phyloP scores from a whole-genome alignment of 345 rosid genomes.

The Salix dunnii region DNA sequence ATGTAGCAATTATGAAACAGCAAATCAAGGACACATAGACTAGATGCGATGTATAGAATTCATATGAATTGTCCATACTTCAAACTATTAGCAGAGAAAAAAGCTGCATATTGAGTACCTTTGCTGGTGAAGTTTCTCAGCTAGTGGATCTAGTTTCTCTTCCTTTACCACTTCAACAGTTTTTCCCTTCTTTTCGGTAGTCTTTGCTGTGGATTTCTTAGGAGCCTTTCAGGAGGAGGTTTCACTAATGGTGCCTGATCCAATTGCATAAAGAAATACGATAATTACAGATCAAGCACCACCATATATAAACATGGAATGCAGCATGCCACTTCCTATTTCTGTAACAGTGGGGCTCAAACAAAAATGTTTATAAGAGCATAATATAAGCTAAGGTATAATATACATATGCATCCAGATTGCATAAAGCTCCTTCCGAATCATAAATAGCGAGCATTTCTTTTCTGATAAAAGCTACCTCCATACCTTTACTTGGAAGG shows the following conservation, averaged over 20 bases:
- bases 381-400: background rate
- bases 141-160: slow-evolving; percentile 54
- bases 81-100: background rate
- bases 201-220: slow-evolving; percentile 47
- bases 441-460: background rate
- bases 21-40: background rate
- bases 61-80: background rate
- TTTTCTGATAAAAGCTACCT: background rate
- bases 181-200: slow-evolving; percentile 56
- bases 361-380: background rate
- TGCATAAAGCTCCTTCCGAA: background rate
- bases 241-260: slow-evolving; percentile 39
- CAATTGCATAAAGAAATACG: background rate
- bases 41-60: background rate
- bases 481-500: background rate
- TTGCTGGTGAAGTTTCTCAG: slow-evolving; percentile 77
- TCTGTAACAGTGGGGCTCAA: background rate
- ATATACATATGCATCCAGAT: background rate
- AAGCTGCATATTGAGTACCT: slow-evolving; percentile 34
- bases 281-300: background rate
- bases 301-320: background rate
- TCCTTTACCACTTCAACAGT: slow-evolving; percentile 35
- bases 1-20: background rate
- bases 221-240: slow-evolving; percentile 38
- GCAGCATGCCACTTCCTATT: background rate